phyloP scores from a whole-genome alignment of 2,329 filamentous ascomycete species.

The Ophiostoma triangulosporum region DNA sequence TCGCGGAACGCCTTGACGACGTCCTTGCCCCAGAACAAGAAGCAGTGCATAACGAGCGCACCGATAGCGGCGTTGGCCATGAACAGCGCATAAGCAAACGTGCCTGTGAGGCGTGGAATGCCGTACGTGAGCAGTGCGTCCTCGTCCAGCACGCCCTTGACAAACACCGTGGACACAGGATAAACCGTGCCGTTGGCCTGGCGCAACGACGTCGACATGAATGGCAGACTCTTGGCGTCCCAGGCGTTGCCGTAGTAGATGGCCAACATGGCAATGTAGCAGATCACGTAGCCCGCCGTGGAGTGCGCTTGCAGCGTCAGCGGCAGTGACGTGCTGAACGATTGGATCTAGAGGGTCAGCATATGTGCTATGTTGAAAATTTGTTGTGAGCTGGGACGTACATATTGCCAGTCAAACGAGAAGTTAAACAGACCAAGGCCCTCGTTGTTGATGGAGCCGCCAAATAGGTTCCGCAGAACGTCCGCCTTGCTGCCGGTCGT shows the following conservation, averaged over 20 bases:
- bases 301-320: constrained; percentile 35
- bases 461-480: constrained; percentile 34
- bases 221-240: constrained; percentile 32
- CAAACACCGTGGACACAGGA: constrained; percentile 27
- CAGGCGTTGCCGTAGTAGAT: constrained; percentile 39
- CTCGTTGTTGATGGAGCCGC: constrained; percentile 37
- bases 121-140: constrained; percentile 29
- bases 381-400: constrained; percentile 21
- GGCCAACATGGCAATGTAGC: constrained; percentile 34
- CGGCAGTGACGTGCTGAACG: constrained; percentile 37
- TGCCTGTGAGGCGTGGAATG: constrained; percentile 32
- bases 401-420: constrained; percentile 42
- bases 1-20: constrained; percentile 33
- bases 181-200: constrained; percentile 27
- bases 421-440: constrained; percentile 35
- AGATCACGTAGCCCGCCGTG: constrained; percentile 31
- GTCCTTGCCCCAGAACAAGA: constrained; percentile 43
- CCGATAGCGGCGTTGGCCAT: constrained; percentile 47
- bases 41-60: constrained; percentile 36
- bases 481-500: constrained; percentile 31
- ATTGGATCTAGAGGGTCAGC: constrained; percentile 33
- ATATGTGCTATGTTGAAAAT: too few species aligned
- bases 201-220: constrained; percentile 39
- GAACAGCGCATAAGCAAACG: constrained; percentile 39
- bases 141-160: constrained; percentile 27